These are phyloP conservation scores for Calendula officinalis DNA, from an alignment of 129 eudicot species.

Conservation along the genomic window DNA sequence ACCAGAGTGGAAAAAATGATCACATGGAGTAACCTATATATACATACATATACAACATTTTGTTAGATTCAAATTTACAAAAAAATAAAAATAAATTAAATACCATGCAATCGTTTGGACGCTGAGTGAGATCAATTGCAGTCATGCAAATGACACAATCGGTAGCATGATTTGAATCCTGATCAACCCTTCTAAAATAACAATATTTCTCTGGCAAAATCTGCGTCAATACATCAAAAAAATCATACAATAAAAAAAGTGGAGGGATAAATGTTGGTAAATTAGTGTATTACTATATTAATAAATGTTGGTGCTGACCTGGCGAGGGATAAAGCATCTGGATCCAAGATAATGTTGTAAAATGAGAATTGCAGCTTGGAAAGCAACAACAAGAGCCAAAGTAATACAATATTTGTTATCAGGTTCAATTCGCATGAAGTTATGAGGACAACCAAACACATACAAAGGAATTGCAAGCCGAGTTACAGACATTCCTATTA, in stretches of 20 bases:
- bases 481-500: conserved; percentile 83
- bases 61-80: conserved; percentile 2
- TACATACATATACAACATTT: background rate
- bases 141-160: conserved; percentile 99
- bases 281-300: background rate
- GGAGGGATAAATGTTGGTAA: too few relatives aligned
- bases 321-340: conserved; percentile 92
- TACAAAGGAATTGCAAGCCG: conserved; percentile 86
- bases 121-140: conserved; percentile 70
- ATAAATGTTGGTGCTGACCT: conserved; percentile 39
- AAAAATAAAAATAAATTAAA: background rate
- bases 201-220: conserved; percentile 95
- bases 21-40: conserved; percentile 90
- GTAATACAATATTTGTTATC: conserved; percentile 66
- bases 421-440: conserved; percentile 93
- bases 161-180: conserved; percentile 48
- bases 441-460: conserved; percentile 93
- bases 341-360: conserved; percentile 96
- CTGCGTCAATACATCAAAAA: conserved; percentile 46
- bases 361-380: conserved; percentile 76
- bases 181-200: conserved; percentile 78
- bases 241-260: too few relatives aligned
- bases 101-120: conserved; percentile 91
- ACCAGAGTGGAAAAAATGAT: conserved; percentile 95
- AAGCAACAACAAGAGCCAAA: conserved; percentile 64